A percentile compares a stretch with the other conserved stretches of the same genome.
Conservation (phyloP, 805 yeast species). For the Phaffomyces opuntiae region DNA sequence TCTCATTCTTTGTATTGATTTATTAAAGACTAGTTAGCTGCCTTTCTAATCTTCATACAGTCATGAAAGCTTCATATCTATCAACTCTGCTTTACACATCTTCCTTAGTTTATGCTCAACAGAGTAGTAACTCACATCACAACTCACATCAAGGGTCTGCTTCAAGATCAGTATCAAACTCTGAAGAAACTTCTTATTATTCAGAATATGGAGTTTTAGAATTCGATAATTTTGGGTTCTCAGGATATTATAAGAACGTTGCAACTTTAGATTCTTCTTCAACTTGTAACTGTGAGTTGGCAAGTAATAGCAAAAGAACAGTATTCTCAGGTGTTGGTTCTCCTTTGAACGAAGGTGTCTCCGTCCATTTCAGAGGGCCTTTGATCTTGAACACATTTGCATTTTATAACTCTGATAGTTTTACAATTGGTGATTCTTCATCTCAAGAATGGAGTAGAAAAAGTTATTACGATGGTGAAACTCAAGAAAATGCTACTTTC, state of each 20-base stretch:
- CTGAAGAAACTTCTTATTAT: slow-evolving; percentile 9
- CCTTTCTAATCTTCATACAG: too few species aligned
- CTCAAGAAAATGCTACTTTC: slow-evolving; percentile 60
- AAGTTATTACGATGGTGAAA: slow-evolving; percentile 53
- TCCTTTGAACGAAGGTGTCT: slow-evolving; percentile 61
- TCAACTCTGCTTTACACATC: too few species aligned
- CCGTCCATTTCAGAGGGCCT: slow-evolving; percentile 80
- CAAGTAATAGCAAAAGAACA: slow-evolving; percentile 29
- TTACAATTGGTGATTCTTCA: slow-evolving; percentile 24
- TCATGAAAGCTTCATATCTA: too few species aligned
- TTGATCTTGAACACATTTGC: slow-evolving; percentile 54
- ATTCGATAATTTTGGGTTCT: slow-evolving; percentile 48
- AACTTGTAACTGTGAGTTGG: slow-evolving; percentile 42
- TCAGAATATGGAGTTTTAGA: slow-evolving; percentile 33
- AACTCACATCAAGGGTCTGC: background rate
- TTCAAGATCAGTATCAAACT: slow-evolving; percentile 6
- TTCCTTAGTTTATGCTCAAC: too few species aligned
- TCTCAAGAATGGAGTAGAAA: slow-evolving; percentile 49
- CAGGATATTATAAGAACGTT: slow-evolving; percentile 46
- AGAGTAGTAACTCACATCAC: background rate
- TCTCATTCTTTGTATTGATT: too few species aligned
- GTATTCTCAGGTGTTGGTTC: slow-evolving; percentile 52
- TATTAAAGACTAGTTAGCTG: too few species aligned
- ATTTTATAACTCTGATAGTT: slow-evolving; percentile 44
- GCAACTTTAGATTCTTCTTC: slow-evolving; percentile 33